Evolutionary conservation across 129 eudicot genomes (phyloP).

Genomic region (Pseudognaphalium luteoalbum): DNA sequence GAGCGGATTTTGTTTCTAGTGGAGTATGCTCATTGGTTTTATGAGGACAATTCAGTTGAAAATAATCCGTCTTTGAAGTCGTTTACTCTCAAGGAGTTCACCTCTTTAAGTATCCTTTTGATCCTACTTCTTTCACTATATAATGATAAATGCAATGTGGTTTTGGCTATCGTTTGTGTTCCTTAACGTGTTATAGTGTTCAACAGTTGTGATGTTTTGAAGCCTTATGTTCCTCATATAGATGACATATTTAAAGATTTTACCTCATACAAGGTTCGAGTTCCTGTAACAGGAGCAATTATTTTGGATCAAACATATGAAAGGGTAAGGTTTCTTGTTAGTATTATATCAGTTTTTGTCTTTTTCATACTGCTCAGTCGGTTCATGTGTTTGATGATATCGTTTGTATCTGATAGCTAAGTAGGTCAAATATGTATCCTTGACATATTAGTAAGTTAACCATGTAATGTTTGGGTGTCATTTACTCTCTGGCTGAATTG

Average conservation of each 20-base stretch:
- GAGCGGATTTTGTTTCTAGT: conserved; percentile 96
- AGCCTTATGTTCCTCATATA: conserved; percentile 89
- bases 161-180: conserved; percentile 17
- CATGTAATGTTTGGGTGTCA: not conserved
- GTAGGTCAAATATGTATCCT: not conserved
- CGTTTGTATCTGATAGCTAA: too few species aligned
- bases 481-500: not conserved
- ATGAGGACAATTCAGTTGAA: conserved; percentile 94
- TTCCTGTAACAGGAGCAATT: conserved; percentile 98
- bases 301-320: conserved; percentile 91
- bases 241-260: conserved; percentile 99
- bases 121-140: not conserved
- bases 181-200: conserved; percentile 82
- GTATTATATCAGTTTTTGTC: not conserved
- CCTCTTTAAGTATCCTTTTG: conserved; percentile 92
- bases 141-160: not conserved
- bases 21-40: conserved; percentile 99
- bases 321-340: conserved; percentile 55
- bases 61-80: conserved; percentile 94
- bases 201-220: conserved; percentile 94
- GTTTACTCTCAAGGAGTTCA: conserved; percentile 86
- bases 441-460: not conserved
- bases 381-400: not conserved
- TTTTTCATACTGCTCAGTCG: not conserved
- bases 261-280: conserved; percentile 96